Evolutionary conservation across 768 basidiomycete species (phyloP).

Genomic region (Cubamyces lactineus): DNA sequence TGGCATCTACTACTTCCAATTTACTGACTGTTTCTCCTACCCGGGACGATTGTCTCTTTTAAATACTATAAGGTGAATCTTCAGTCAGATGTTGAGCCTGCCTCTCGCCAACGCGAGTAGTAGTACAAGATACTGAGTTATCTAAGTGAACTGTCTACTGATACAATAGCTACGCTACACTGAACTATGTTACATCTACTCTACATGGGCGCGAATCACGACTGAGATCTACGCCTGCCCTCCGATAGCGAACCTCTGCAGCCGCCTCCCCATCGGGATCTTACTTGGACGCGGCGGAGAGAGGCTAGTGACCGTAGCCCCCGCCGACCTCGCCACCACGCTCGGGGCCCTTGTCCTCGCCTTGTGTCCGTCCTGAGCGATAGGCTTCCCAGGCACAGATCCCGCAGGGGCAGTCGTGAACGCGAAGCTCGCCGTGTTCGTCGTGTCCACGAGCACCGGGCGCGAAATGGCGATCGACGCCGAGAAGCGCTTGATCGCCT

Average conservation of each 20-base stretch:
- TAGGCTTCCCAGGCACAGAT: not conserved
- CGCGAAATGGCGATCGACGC: conserved; percentile 27
- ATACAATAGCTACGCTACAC: no score
- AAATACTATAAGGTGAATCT: no score
- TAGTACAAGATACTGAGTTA: no score
- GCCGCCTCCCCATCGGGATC: conserved; percentile 23
- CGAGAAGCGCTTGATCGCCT: conserved; percentile 29
- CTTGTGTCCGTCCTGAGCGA: not conserved
- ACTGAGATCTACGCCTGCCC: not conserved
- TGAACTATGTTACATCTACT: no score
- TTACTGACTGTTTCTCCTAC: no score
- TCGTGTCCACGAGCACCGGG: conserved; percentile 30
- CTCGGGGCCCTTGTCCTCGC: conserved; percentile 4
- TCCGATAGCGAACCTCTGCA: conserved; percentile 14
- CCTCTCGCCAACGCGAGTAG: no score
- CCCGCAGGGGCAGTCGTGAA: not conserved
- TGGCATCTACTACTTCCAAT: no score
- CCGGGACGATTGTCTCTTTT: no score
- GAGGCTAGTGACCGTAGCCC: not conserved
- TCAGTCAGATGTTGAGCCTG: no score
- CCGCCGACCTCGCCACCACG: not conserved
- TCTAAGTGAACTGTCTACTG: no score
- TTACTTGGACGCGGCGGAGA: conserved; percentile 17
- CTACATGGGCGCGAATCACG: no score
- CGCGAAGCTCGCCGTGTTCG: conserved; percentile 24